These are phyloP conservation scores for Colletotrichum echinochloae DNA, from an alignment of 2,329 filamentous ascomycete genomes.

Conservation along the genomic window DNA sequence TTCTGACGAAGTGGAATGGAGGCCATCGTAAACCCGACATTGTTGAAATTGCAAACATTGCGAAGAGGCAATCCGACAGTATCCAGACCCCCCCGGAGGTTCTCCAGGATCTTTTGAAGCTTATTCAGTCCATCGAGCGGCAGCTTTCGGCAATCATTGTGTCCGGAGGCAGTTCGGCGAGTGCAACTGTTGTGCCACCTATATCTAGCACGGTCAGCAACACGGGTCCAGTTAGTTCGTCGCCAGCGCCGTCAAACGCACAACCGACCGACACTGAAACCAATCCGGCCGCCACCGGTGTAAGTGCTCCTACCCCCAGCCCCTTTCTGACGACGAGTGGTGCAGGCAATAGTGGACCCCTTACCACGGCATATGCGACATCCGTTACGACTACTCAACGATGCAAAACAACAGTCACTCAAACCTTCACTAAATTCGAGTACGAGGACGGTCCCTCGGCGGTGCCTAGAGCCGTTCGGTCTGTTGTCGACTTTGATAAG, in stretches of 20 bases:
- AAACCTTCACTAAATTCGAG: conserved; percentile 38
- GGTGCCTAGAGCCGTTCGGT: conserved; percentile 9
- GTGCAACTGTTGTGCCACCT: conserved; percentile 5
- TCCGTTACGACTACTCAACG: conserved; percentile 26
- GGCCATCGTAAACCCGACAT: conserved; percentile 20
- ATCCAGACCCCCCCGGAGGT: conserved; percentile 21
- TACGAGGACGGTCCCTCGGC: conserved; percentile 34
- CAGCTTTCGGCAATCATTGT: conserved; percentile 27
- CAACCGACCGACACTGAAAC: conserved; percentile 7
- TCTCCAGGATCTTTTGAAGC: conserved; percentile 29
- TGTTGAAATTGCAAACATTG: conserved; percentile 9
- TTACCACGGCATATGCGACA: conserved; percentile 33
- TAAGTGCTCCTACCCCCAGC: conserved; percentile 29
- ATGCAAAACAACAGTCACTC: conserved; percentile 40
- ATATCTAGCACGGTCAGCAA: not conserved
- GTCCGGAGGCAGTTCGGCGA: conserved; percentile 15
- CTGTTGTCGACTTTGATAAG: not conserved
- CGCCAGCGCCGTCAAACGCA: conserved; percentile 6
- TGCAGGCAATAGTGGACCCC: not conserved
- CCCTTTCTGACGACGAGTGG: conserved; percentile 31
- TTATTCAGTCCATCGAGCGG: conserved; percentile 35
- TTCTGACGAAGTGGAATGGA: conserved; percentile 13
- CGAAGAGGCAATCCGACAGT: conserved; percentile 21
- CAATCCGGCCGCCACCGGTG: conserved; percentile 2
- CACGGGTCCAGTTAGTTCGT: conserved; percentile 9